phyloP scores from a whole-genome alignment of 768 basidiomycete species.

The Amanita jacksonii region DNA sequence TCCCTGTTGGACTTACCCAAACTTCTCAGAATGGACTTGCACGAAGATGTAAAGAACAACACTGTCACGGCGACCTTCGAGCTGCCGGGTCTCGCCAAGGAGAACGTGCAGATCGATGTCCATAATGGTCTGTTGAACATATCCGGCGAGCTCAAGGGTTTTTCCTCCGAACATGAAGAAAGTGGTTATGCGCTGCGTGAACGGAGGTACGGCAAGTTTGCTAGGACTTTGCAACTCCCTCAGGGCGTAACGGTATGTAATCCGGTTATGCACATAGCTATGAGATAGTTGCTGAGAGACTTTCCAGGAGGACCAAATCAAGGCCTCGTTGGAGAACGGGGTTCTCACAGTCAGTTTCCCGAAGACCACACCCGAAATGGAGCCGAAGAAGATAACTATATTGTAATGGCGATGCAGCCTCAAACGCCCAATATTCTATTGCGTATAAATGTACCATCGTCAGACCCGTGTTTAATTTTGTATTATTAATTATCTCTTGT shows the following conservation, averaged over 20 bases:
- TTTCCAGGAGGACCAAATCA: constrained; percentile 22
- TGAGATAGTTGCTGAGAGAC: background rate
- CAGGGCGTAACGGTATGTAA: constrained; percentile 40
- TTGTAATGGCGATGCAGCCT: constrained; percentile 4
- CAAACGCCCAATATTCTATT: too few relatives aligned
- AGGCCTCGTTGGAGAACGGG: constrained; percentile 41
- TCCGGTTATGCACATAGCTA: background rate
- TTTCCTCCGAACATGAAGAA: constrained; percentile 26
- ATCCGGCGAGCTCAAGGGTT: constrained; percentile 27
- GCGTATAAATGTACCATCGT: too few relatives aligned
- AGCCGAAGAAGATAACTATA: constrained; percentile 24
- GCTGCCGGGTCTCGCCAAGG: constrained; percentile 47
- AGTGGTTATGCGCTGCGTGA: constrained; percentile 40
- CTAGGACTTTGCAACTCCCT: constrained; percentile 42
- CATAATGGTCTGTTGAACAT: constrained; percentile 36
- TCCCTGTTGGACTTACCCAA: background rate
- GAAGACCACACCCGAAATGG: constrained; percentile 28
- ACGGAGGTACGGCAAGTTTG: constrained; percentile 37
- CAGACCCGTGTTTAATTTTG: too few relatives aligned
- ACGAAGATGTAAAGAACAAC: constrained; percentile 39
- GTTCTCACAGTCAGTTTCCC: constrained; percentile 44
- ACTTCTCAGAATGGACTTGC: constrained; percentile 43
- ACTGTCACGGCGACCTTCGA: constrained; percentile 52
- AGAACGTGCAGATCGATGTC: constrained; percentile 45
- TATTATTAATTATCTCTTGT: too few relatives aligned